These are phyloP conservation scores for Talaromyces sp. DNA, from an alignment of 2,329 filamentous ascomycete genomes.

Conservation along the genomic window DNA sequence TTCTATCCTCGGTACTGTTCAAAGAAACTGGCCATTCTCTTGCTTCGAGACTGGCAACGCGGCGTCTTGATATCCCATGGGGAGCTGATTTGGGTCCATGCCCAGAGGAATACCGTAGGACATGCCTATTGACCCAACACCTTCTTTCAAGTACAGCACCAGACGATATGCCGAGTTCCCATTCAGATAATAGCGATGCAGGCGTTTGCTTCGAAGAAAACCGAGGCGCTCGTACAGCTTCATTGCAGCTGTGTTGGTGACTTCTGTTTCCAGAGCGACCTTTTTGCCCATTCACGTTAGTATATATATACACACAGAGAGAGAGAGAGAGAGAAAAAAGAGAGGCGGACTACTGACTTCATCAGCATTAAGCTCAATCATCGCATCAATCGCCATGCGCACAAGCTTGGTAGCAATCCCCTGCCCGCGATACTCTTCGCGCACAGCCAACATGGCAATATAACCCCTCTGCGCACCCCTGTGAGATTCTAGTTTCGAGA, in stretches of 20 bases:
- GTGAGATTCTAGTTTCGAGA: slow-evolving; percentile 92
- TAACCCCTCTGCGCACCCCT: slow-evolving; percentile 84
- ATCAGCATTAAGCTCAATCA: slow-evolving; percentile 78
- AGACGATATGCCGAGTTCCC: slow-evolving; percentile 91
- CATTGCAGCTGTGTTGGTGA: slow-evolving; percentile 84
- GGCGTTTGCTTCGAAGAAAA: slow-evolving; percentile 84
- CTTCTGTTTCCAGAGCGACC: slow-evolving; percentile 93
- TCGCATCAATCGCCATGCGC: slow-evolving; percentile 83
- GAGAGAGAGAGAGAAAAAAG: background rate
- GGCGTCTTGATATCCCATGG: background rate
- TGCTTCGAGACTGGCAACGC: background rate
- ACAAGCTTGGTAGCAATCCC: slow-evolving; percentile 88
- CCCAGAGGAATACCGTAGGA: slow-evolving; percentile 26
- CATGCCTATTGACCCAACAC: slow-evolving; percentile 43
- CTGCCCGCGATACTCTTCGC: slow-evolving; percentile 70
- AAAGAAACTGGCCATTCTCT: background rate
- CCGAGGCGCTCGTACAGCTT: slow-evolving; percentile 89
- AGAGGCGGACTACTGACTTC: slow-evolving; percentile 50
- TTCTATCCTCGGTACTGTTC: background rate
- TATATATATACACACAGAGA: background rate
- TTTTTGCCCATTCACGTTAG: slow-evolving; percentile 18
- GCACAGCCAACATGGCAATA: slow-evolving; percentile 97
- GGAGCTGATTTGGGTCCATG: background rate
- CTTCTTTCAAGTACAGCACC: slow-evolving; percentile 70
- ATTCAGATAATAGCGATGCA: slow-evolving; percentile 95